Evolutionary conservation across 2,329 filamentous ascomycete genomes (phyloP).

Genomic region (Phyllosticta citrichinensis): DNA sequence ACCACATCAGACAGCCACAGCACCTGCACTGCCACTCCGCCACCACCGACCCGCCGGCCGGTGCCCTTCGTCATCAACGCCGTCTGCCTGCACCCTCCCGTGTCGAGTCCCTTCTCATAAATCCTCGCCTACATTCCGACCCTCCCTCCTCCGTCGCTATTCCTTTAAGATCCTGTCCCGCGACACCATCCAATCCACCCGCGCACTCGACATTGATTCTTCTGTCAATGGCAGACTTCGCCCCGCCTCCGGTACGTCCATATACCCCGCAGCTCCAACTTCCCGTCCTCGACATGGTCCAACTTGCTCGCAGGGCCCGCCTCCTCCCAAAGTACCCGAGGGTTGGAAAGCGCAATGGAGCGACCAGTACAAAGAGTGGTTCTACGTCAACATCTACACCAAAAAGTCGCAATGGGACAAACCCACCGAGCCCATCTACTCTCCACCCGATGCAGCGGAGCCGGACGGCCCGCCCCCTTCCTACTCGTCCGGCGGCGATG

Average conservation of each 20-base stretch:
- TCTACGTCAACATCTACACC: slow-evolving; percentile 82
- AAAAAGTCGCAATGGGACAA: slow-evolving; percentile 87
- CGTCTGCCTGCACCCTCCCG: not conserved
- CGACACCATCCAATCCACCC: not conserved
- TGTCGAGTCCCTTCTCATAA: not conserved
- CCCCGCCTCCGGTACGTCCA: slow-evolving; percentile 24
- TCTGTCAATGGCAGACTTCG: slow-evolving; percentile 24
- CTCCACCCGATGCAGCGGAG: slow-evolving; percentile 33
- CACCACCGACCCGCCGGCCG: not conserved
- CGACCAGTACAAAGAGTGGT: slow-evolving; percentile 81
- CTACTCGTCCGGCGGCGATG: slow-evolving; percentile 46
- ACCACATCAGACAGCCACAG: not conserved
- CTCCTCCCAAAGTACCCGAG: slow-evolving; percentile 55
- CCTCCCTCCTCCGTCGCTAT: not conserved
- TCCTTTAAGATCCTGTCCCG: not conserved
- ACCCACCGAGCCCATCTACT: slow-evolving; percentile 58
- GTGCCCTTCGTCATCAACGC: not conserved
- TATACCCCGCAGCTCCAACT: not conserved
- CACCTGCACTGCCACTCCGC: not conserved
- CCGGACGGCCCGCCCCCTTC: slow-evolving; percentile 57
- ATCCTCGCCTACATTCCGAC: not conserved
- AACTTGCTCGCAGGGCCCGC: slow-evolving; percentile 33
- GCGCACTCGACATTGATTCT: not conserved
- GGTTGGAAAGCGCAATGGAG: slow-evolving; percentile 85
- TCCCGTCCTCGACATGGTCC: slow-evolving; percentile 10